phyloP scores from a whole-genome alignment of 2,329 filamentous ascomycete species.

The Phaeosphaeria sp. region DNA sequence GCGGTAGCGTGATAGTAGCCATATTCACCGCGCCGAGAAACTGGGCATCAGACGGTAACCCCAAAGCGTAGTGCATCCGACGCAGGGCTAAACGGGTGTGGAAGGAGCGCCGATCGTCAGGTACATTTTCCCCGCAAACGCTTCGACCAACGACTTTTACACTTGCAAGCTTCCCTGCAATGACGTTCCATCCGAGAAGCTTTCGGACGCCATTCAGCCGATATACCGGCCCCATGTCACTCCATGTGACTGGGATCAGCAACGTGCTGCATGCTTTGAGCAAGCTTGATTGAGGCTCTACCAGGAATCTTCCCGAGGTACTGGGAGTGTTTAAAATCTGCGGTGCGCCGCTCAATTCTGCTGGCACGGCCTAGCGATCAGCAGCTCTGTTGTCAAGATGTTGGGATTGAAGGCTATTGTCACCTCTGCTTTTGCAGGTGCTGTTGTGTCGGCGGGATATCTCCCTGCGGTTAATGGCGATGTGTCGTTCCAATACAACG shows the following conservation, averaged over 20 bases:
- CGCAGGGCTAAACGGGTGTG: neutral
- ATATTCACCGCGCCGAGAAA: neutral
- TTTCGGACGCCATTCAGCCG: slow-evolving; percentile 32
- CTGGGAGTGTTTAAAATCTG: slow-evolving; percentile 13
- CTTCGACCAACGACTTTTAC: neutral
- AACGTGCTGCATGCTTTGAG: slow-evolving; percentile 17
- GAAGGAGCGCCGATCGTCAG: slow-evolving; percentile 6
- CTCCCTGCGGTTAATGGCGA: slow-evolving; percentile 20
- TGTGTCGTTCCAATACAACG: slow-evolving; percentile 24
- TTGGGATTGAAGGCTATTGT: slow-evolving; percentile 26
- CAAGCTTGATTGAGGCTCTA: slow-evolving; percentile 14
- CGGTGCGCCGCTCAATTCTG: slow-evolving; percentile 8
- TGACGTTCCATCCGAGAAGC: slow-evolving; percentile 8
- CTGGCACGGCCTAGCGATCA: neutral
- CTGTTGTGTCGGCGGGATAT: slow-evolving; percentile 23
- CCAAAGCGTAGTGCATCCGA: slow-evolving; percentile 4
- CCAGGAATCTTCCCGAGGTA: slow-evolving; percentile 12
- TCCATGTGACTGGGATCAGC: slow-evolving; percentile 22
- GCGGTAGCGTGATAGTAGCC: neutral
- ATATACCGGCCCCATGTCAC: slow-evolving; percentile 18
- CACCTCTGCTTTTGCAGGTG: slow-evolving; percentile 21
- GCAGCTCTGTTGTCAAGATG: slow-evolving; percentile 16
- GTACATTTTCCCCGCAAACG: slow-evolving; percentile 10
- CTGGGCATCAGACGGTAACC: slow-evolving; percentile 1
- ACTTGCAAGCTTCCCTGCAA: slow-evolving; percentile 14